Percentiles rank a stretch among this genome's conserved stretches.
phyloP scores from a whole-genome alignment of 2,329 filamentous ascomycete species.

The Colletotrichum brevisporum region DNA sequence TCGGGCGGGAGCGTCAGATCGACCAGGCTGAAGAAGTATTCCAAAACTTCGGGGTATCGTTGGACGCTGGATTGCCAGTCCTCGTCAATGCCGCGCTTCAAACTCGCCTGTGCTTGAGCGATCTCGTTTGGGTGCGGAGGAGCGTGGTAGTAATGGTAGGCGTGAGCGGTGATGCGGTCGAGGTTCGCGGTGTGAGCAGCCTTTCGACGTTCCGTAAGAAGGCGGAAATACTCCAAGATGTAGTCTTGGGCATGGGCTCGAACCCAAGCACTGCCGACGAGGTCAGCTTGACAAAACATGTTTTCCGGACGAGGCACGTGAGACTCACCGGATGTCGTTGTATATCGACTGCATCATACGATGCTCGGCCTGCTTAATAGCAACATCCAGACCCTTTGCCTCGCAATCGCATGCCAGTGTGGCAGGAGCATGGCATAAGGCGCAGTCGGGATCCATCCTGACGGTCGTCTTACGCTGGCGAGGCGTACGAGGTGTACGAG shows the following conservation, averaged over 20 bases:
- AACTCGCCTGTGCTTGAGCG: constrained; percentile 72
- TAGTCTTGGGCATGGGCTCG: constrained; percentile 76
- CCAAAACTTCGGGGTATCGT: constrained; percentile 84
- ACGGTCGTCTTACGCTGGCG: constrained; percentile 61
- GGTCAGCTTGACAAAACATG: constrained; percentile 42
- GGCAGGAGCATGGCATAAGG: constrained; percentile 74
- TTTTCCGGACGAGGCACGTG: background rate
- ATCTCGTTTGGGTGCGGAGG: constrained; percentile 75
- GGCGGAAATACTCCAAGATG: constrained; percentile 75
- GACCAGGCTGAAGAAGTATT: constrained; percentile 83
- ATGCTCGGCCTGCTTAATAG: constrained; percentile 74
- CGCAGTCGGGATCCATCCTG: constrained; percentile 79
- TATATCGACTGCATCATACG: constrained; percentile 75
- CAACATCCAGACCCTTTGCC: constrained; percentile 74
- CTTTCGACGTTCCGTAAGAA: constrained; percentile 73
- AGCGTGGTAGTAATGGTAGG: constrained; percentile 70
- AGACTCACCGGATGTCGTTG: constrained; percentile 72
- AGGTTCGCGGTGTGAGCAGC: constrained; percentile 68
- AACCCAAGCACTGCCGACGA: constrained; percentile 69
- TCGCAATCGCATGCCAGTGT: constrained; percentile 74
- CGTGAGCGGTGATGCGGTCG: constrained; percentile 68
- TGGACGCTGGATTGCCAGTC: constrained; percentile 84
- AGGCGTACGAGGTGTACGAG: constrained; percentile 40
- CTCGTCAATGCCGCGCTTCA: constrained; percentile 82
- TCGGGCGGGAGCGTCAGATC: constrained; percentile 76